Evolutionary conservation across 371 early-diverging fungal genomes (phyloP).

Genomic region (Nematocida parisii): DNA sequence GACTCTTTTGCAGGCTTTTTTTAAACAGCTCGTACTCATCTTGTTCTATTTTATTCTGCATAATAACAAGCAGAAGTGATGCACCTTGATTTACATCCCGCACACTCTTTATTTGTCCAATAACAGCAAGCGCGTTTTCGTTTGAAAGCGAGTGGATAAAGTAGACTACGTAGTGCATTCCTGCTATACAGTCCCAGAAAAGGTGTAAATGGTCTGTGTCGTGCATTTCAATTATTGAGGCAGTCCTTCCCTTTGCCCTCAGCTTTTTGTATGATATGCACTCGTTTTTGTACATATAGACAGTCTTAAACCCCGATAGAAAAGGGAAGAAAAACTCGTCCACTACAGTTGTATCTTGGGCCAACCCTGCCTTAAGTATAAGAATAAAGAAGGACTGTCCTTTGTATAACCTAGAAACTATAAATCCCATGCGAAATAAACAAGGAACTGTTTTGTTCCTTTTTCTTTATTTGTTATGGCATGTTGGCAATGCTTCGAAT

Average conservation of each 20-base stretch:
- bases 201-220: conserved; percentile 2
- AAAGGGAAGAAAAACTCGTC: conserved; percentile 29
- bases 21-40: conserved; percentile 27
- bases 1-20: conserved; percentile 21
- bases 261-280: conserved; percentile 37
- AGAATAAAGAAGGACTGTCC: conserved; percentile 17
- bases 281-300: conserved; percentile 23
- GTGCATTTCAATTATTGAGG: conserved; percentile 51
- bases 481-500: background rate
- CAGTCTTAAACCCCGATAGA: background rate
- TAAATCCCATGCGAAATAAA: conserved; percentile 57
- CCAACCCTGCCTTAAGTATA: conserved; percentile 32
- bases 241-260: background rate
- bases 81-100: conserved; percentile 37
- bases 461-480: background rate
- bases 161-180: conserved; percentile 38
- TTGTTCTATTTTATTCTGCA: background rate
- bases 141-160: conserved; percentile 4
- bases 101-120: conserved; percentile 14
- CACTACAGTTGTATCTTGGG: conserved; percentile 9
- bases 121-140: background rate
- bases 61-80: conserved; percentile 34
- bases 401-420: conserved; percentile 49
- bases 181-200: conserved; percentile 56
- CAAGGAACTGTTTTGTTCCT: conserved; percentile 1